Evolutionary conservation across 495 filamentous ascomycete genomes (phyloP).

Genomic region (Massariosphaeria phaeospora): DNA sequence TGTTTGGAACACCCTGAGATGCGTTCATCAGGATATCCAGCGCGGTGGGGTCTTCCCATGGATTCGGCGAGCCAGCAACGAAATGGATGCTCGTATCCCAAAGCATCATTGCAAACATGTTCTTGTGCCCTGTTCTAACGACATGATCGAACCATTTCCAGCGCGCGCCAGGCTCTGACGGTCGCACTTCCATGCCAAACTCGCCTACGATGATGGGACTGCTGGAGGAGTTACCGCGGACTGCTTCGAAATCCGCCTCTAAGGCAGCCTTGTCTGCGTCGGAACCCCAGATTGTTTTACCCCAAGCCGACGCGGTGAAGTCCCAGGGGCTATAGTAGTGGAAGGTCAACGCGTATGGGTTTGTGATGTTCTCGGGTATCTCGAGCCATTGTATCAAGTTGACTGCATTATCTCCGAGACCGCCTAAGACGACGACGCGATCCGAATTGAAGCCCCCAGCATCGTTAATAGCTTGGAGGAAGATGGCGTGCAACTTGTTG

Average conservation of each 20-base stretch:
- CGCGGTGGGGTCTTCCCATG: constrained; percentile 49
- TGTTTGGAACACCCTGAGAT: constrained; percentile 45
- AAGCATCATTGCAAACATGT: constrained; percentile 46
- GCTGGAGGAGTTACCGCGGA: constrained; percentile 50
- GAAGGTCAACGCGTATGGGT: constrained; percentile 57
- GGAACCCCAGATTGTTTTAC: constrained; percentile 56
- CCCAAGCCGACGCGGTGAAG: constrained; percentile 50
- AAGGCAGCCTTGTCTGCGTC: constrained; percentile 50
- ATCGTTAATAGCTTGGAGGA: constrained; percentile 49
- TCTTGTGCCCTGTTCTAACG: constrained; percentile 43
- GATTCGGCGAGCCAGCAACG: constrained; percentile 42
- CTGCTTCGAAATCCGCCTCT: constrained; percentile 46
- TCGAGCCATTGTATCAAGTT: constrained; percentile 52
- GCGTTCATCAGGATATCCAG: constrained; percentile 47
- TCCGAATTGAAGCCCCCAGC: constrained; percentile 53
- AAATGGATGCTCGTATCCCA: constrained; percentile 55
- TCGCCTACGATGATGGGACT: constrained; percentile 55
- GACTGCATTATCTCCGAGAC: constrained; percentile 46
- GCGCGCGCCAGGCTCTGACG: constrained; percentile 50
- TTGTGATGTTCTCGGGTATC: constrained; percentile 44
- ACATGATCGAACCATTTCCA: constrained; percentile 56
- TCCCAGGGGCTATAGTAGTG: constrained; percentile 58
- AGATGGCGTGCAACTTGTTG: constrained; percentile 54
- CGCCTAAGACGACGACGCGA: constrained; percentile 52
- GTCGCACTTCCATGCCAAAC: constrained; percentile 46